Evolutionary conservation across 2,329 filamentous ascomycete genomes (phyloP).

Genomic region (Arthroderma sp.): DNA sequence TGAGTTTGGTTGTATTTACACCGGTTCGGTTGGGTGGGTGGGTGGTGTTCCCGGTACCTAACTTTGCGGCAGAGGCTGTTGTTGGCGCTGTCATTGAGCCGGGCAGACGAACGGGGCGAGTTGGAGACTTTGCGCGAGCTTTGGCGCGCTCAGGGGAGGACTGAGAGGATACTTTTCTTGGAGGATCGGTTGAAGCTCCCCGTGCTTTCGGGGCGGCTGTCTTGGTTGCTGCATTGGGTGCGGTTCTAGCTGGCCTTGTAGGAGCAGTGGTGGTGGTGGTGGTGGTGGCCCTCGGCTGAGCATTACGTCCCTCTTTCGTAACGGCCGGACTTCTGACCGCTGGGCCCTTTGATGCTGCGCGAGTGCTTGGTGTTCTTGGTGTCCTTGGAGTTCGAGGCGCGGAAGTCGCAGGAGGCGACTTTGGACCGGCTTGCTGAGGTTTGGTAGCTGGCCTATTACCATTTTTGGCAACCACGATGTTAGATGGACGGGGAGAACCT

Average conservation of each 20-base stretch:
- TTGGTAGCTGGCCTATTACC: constrained; percentile 14
- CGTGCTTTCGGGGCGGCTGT: not conserved
- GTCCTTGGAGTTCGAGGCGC: constrained; percentile 7
- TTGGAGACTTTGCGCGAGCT: constrained; percentile 27
- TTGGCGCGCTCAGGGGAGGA: constrained; percentile 17
- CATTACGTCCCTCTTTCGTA: constrained; percentile 19
- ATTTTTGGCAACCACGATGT: constrained; percentile 17
- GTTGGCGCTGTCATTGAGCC: constrained; percentile 29
- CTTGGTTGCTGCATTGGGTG: constrained; percentile 16
- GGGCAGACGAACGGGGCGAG: constrained; percentile 27
- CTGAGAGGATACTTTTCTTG: constrained; percentile 15
- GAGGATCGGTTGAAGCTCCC: not conserved
- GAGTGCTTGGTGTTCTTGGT: constrained; percentile 13
- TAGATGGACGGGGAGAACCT: constrained; percentile 17
- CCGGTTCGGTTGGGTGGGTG: constrained; percentile 17
- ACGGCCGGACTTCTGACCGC: constrained; percentile 15
- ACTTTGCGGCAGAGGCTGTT: constrained; percentile 26
- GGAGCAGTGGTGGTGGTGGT: constrained; percentile 15
- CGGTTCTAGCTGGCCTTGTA: constrained; percentile 14
- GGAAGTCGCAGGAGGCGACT: constrained; percentile 3
- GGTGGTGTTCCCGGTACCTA: constrained; percentile 11
- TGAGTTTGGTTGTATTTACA: constrained; percentile 16
- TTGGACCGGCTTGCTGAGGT: constrained; percentile 5
- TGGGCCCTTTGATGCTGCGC: constrained; percentile 11
- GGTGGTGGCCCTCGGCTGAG: constrained; percentile 9